phyloP scores from a whole-genome alignment of 805 yeast genomes.

The Wickerhamomyces alni region DNA sequence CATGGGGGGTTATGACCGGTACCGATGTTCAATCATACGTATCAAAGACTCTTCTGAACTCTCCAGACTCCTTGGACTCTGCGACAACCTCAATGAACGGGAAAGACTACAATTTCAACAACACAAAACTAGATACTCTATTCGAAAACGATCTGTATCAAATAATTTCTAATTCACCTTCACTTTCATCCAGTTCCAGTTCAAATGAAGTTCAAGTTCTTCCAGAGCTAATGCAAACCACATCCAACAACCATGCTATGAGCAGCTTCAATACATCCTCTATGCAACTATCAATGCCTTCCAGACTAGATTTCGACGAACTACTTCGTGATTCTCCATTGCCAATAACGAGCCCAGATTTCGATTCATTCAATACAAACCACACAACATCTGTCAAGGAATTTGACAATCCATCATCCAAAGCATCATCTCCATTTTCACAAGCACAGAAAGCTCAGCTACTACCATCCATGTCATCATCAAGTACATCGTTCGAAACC shows the following conservation, averaged over 20 bases:
- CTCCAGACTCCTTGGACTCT: background rate
- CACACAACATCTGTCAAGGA: background rate
- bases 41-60: background rate
- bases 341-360: background rate
- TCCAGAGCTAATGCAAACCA: background rate
- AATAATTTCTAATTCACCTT: background rate
- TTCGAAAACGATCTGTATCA: constrained; percentile 1
- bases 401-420: too few relatives aligned
- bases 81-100: background rate
- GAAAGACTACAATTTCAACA: background rate
- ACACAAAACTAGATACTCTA: background rate
- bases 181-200: background rate
- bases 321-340: too few relatives aligned
- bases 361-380: background rate
- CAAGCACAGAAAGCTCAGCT: too few relatives aligned
- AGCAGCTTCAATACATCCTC: background rate
- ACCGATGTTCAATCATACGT: background rate
- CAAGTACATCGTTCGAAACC: too few relatives aligned
- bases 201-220: background rate
- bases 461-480: too few relatives aligned
- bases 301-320: too few relatives aligned
- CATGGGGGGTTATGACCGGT: background rate
- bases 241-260: background rate
- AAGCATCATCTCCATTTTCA: too few relatives aligned
- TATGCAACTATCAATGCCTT: too few relatives aligned